Evolutionary conservation across 1,139 yeast species (phyloP).

Genomic region (Diutina siamensis): DNA sequence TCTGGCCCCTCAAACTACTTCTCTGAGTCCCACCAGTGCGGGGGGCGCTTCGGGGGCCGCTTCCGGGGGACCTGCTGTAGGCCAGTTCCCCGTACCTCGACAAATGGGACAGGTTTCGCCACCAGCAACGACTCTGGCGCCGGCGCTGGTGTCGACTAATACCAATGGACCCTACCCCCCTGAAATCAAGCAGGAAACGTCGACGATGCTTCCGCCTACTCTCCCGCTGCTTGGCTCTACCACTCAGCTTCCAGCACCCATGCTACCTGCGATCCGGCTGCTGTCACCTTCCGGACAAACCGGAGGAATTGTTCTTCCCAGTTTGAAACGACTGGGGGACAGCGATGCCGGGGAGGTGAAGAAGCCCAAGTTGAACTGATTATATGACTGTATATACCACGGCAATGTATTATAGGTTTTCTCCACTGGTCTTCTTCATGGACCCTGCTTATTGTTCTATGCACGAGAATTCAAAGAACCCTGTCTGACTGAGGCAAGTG

Average conservation of each 20-base stretch:
- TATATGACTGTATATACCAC: background rate
- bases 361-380: slow-evolving; percentile 4
- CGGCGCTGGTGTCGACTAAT: background rate
- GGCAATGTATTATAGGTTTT: background rate
- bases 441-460: background rate
- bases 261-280: slow-evolving; percentile 2
- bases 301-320: background rate
- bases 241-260: background rate
- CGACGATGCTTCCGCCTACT: background rate
- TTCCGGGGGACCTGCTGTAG: background rate
- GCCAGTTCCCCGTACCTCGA: background rate
- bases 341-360: background rate
- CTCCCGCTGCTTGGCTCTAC: slow-evolving; percentile 1
- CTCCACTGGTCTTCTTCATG: background rate
- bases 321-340: background rate
- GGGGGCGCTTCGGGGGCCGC: background rate
- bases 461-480: too few relatives aligned
- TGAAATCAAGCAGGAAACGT: background rate
- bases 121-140: background rate
- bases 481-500: too few relatives aligned
- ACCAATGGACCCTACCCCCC: background rate
- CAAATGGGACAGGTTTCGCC: too few relatives aligned
- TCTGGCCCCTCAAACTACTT: background rate
- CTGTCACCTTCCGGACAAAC: background rate
- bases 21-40: background rate